Percentiles rank a stretch among this genome's conserved stretches.
Conservation (phyloP, 2,329 filamentous ascomycete species). For the Fusarium duplospermum region DNA sequence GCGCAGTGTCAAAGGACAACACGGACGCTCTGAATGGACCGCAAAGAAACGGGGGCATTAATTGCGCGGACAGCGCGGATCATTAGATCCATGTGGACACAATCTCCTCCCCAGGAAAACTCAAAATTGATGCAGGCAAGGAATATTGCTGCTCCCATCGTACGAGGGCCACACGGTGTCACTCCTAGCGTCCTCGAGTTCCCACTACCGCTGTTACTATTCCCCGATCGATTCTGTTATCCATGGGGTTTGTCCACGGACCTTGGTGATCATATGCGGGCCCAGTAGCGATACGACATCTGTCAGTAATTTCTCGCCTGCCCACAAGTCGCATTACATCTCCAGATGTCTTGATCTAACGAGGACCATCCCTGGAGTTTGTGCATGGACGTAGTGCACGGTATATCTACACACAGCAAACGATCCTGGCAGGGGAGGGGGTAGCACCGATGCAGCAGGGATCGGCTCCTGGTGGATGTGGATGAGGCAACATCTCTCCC, state of each 20-base stretch:
- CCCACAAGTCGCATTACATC: background rate
- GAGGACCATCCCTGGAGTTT: background rate
- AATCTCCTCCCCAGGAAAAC: background rate
- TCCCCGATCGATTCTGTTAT: background rate
- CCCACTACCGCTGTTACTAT: background rate
- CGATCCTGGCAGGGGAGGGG: background rate
- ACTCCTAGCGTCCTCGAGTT: background rate
- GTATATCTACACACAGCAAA: background rate
- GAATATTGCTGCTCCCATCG: background rate
- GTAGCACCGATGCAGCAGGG: background rate
- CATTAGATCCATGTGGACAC: background rate
- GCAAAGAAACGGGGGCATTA: background rate
- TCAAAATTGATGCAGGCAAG: conserved; percentile 1
- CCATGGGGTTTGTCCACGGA: background rate
- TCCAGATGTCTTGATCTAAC: background rate
- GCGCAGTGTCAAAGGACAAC: background rate
- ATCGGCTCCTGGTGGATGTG: background rate
- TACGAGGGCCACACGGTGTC: background rate
- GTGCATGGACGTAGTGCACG: background rate
- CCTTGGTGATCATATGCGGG: background rate
- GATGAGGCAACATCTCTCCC: background rate
- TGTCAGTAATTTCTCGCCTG: background rate
- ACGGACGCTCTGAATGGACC: background rate
- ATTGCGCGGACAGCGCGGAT: background rate
- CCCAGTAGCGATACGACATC: background rate